Evolutionary conservation across 2,329 filamentous ascomycete genomes (phyloP).

Genomic region (Huntiella omanensis): DNA sequence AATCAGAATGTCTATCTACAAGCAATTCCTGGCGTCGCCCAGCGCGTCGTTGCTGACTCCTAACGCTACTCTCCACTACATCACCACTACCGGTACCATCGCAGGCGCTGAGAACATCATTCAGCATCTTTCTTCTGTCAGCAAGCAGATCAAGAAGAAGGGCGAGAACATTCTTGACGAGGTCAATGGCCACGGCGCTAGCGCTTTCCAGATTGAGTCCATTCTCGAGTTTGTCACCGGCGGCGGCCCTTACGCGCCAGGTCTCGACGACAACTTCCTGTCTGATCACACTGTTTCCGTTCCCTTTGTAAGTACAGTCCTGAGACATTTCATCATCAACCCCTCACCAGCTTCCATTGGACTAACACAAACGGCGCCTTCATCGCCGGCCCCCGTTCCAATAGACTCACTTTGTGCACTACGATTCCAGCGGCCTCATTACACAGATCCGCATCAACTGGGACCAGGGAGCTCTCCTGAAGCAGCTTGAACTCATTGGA

Average conservation of each 20-base stretch:
- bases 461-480: constrained; percentile 87
- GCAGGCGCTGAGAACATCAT: constrained; percentile 55
- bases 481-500: constrained; percentile 86
- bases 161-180: constrained; percentile 56
- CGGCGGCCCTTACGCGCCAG: constrained; percentile 73
- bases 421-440: constrained; percentile 62
- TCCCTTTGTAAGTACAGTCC: constrained; percentile 49
- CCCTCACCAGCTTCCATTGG: too few relatives aligned
- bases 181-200: constrained; percentile 52
- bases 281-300: constrained; percentile 62
- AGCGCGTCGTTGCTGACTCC: constrained; percentile 42
- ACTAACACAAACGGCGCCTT: too few relatives aligned
- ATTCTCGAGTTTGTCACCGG: constrained; percentile 62
- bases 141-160: constrained; percentile 64
- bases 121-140: constrained; percentile 57
- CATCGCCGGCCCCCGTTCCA: neutral
- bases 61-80: constrained; percentile 62
- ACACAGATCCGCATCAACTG: constrained; percentile 74
- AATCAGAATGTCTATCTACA: constrained; percentile 28
- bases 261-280: constrained; percentile 86
- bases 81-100: constrained; percentile 67
- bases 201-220: constrained; percentile 72
- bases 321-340: neutral
- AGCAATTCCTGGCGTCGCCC: constrained; percentile 52
- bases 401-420: constrained; percentile 74